phyloP scores from a whole-genome alignment of 345 rosid genomes.

The Salix arbutifolia region DNA sequence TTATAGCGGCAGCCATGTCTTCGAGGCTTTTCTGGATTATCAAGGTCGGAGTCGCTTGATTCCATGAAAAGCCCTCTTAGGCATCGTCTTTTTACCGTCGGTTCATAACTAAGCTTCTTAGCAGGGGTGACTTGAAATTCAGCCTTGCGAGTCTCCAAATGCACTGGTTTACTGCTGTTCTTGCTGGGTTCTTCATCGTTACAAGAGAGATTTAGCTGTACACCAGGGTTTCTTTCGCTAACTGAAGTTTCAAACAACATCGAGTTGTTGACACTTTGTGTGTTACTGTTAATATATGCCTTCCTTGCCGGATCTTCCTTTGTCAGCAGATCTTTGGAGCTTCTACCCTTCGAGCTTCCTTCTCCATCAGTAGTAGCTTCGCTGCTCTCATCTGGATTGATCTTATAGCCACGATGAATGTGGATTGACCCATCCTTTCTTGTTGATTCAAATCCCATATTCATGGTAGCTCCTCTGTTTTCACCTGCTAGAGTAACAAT shows the following conservation, averaged over 20 bases:
- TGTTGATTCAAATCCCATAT: conserved; percentile 39
- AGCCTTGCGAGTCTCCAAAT: conserved; percentile 30
- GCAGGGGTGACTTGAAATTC: conserved; percentile 36
- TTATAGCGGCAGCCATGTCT: conserved; percentile 65
- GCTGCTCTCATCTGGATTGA: conserved; percentile 54
- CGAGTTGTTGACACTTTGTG: conserved; percentile 68
- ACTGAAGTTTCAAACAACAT: conserved; percentile 53
- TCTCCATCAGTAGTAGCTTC: conserved; percentile 57
- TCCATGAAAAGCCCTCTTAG: conserved; percentile 74
- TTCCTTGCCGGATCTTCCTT: conserved; percentile 32
- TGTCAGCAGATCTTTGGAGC: conserved; percentile 16
- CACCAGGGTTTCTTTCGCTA: conserved; percentile 57
- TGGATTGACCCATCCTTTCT: conserved; percentile 47
- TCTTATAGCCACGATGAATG: conserved; percentile 58
- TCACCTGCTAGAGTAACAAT: conserved; percentile 73
- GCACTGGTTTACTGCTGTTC: conserved; percentile 18
- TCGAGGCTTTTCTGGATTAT: conserved; percentile 62
- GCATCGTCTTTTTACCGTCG: conserved; percentile 62
- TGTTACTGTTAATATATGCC: conserved; percentile 62
- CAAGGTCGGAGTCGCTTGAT: conserved; percentile 63
- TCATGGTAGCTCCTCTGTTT: conserved; percentile 79
- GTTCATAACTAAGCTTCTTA: conserved; percentile 50
- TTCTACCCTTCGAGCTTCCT: conserved; percentile 28
- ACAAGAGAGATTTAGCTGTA: conserved; percentile 39
- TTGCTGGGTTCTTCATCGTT: conserved; percentile 23